phyloP scores from a whole-genome alignment of 2,329 filamentous ascomycete species.

The Ceratocystis cacaofunesta region DNA sequence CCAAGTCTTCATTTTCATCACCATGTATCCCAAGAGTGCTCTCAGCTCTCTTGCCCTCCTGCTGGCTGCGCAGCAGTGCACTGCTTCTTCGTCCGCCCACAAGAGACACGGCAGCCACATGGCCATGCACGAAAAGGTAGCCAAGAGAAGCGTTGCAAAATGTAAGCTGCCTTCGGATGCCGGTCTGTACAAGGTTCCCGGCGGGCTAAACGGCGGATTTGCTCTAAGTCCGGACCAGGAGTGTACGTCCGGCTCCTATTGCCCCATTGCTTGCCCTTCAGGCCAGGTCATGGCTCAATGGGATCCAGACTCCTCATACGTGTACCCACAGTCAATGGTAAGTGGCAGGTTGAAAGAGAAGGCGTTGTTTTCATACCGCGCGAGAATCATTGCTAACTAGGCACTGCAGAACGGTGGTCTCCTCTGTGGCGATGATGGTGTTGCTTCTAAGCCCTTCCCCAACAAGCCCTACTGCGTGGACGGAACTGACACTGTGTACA shows the following conservation, averaged over 20 bases:
- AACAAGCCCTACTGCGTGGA: conserved; percentile 53
- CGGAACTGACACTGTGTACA: conserved; percentile 50
- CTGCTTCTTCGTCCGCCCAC: conserved; percentile 3
- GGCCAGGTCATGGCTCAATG: conserved; percentile 68
- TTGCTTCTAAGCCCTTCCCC: conserved; percentile 54
- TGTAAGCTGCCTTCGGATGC: conserved; percentile 54
- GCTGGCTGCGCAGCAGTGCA: conserved; percentile 13
- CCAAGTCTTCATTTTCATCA: conserved; percentile 12
- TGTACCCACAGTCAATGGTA: conserved; percentile 59
- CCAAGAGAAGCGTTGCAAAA: conserved; percentile 19
- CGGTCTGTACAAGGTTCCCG: conserved; percentile 52
- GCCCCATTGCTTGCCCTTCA: conserved; percentile 61
- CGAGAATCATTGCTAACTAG: background rate
- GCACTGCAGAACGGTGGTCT: conserved; percentile 51
- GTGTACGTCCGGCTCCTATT: conserved; percentile 53
- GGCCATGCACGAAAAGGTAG: conserved; percentile 16
- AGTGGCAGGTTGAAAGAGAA: conserved; percentile 21
- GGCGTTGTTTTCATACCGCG: conserved; percentile 5
- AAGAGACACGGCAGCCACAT: conserved; percentile 10
- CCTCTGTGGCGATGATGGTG: conserved; percentile 52
- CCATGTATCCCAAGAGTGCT: conserved; percentile 20
- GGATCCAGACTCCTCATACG: conserved; percentile 55
- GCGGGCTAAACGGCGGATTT: conserved; percentile 54
- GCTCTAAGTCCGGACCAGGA: conserved; percentile 62
- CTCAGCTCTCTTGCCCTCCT: conserved; percentile 22